phyloP scores from a whole-genome alignment of 2,329 filamentous ascomycete species.

The Penicillium verrucosum region DNA sequence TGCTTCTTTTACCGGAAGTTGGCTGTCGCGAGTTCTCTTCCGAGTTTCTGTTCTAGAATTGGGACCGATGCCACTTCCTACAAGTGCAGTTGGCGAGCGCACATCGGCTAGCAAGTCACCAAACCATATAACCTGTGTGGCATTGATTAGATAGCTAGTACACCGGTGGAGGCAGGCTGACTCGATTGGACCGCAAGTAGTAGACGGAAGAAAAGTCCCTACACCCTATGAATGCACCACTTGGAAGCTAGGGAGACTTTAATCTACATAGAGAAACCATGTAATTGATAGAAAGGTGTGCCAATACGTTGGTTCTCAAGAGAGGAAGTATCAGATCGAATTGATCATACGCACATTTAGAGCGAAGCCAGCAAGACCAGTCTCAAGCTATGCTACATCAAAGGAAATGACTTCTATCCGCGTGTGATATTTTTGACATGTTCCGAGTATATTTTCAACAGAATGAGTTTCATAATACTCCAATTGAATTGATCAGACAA shows the following conservation, averaged over 20 bases:
- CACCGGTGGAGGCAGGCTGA: no score
- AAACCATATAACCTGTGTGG: not conserved
- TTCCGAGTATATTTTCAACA: not conserved
- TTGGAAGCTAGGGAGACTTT: not conserved
- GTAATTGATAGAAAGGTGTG: not conserved
- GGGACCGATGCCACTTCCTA: not conserved
- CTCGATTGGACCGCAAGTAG: not conserved
- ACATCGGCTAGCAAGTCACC: not conserved
- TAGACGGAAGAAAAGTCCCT: not conserved
- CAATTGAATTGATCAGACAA: not conserved
- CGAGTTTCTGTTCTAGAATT: no score
- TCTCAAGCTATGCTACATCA: not conserved
- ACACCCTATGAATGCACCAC: not conserved
- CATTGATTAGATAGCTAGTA: not conserved
- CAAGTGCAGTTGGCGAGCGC: no score
- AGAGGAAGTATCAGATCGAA: not conserved
- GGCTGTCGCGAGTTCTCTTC: not conserved
- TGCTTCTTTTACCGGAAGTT: not conserved
- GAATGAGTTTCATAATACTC: not conserved
- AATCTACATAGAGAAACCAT: not conserved
- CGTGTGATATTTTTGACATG: not conserved
- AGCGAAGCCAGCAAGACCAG: not conserved
- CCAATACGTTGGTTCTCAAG: not conserved
- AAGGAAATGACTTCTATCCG: not conserved
- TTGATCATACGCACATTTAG: not conserved